A percentile compares a stretch with the other conserved stretches of the same genome.
Evolutionary conservation across 2,329 filamentous ascomycete genomes (phyloP).

Genomic region (Xylaria sp.): DNA sequence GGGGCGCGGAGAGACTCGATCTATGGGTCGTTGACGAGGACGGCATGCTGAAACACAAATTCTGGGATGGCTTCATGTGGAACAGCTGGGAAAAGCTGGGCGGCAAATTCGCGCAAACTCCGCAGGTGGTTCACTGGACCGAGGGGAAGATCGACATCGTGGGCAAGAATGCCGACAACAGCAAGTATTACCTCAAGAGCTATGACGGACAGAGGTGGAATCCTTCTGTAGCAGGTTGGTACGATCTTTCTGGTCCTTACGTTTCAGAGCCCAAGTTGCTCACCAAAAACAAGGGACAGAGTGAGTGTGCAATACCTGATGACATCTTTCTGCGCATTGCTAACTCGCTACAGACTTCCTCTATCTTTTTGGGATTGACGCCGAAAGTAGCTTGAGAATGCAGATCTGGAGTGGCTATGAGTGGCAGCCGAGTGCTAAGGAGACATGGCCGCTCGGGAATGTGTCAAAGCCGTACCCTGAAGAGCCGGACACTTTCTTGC

Average conservation of each 20-base stretch:
- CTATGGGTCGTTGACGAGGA: constrained; percentile 38
- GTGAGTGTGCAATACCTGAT: constrained; percentile 27
- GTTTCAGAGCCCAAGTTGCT: constrained; percentile 37
- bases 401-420: constrained; percentile 41
- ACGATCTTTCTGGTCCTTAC: constrained; percentile 37
- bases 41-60: constrained; percentile 36
- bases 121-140: constrained; percentile 38
- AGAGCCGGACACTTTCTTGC: neutral
- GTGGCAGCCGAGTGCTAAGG: constrained; percentile 35
- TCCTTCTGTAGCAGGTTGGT: constrained; percentile 35
- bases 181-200: constrained; percentile 36
- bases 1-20: constrained; percentile 39
- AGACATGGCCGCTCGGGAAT: constrained; percentile 40
- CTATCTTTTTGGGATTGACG: constrained; percentile 39
- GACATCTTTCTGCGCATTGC: neutral
- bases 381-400: constrained; percentile 25
- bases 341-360: constrained; percentile 34
- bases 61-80: constrained; percentile 38
- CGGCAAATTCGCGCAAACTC: constrained; percentile 40
- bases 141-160: constrained; percentile 38
- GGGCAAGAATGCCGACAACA: constrained; percentile 31
- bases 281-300: constrained; percentile 23
- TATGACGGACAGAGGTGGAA: constrained; percentile 38
- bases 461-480: constrained; percentile 29
- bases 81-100: constrained; percentile 39